Evolutionary conservation across 768 basidiomycete genomes (phyloP).

Genomic region (Panellus pusillus): DNA sequence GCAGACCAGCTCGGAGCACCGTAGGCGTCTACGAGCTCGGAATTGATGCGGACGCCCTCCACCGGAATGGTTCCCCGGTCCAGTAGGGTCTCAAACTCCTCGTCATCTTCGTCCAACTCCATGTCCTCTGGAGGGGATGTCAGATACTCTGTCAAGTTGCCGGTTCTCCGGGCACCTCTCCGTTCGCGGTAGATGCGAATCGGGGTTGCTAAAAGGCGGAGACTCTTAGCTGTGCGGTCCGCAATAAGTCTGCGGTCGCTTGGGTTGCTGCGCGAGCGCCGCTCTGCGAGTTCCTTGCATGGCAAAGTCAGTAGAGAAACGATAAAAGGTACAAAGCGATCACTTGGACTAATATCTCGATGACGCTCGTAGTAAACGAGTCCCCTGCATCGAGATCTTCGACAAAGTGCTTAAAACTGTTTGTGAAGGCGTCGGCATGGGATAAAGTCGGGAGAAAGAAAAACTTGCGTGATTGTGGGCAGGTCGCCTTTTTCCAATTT

Average conservation of each 20-base stretch:
- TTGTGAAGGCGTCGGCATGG: background rate
- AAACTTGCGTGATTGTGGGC: conserved; percentile 62
- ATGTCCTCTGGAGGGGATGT: conserved; percentile 54
- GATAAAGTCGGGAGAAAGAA: background rate
- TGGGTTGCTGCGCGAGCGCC: conserved; percentile 52
- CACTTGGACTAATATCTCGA: conserved; percentile 81
- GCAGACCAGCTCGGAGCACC: conserved; percentile 22
- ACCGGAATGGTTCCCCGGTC: conserved; percentile 36
- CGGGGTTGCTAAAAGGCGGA: conserved; percentile 56
- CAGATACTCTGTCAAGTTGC: conserved; percentile 52
- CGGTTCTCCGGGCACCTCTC: conserved; percentile 36
- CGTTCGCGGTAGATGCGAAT: conserved; percentile 55
- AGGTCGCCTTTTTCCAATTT: conserved; percentile 60
- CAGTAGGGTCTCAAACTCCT: conserved; percentile 51
- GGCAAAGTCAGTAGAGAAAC: conserved; percentile 1
- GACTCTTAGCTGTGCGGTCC: conserved; percentile 62
- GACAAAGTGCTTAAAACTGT: conserved; percentile 54
- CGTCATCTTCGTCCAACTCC: conserved; percentile 68
- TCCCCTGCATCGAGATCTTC: conserved; percentile 78
- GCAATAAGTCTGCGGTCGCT: conserved; percentile 64
- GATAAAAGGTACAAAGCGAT: conserved; percentile 22
- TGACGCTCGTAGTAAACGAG: conserved; percentile 72
- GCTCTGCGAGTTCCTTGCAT: conserved; percentile 73
- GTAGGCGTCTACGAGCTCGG: conserved; percentile 69
- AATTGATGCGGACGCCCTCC: conserved; percentile 59